Percentiles rank a stretch among this genome's conserved stretches.
Conservation (phyloP, 805 yeast species). For the Suhomyces pyralidae region DNA sequence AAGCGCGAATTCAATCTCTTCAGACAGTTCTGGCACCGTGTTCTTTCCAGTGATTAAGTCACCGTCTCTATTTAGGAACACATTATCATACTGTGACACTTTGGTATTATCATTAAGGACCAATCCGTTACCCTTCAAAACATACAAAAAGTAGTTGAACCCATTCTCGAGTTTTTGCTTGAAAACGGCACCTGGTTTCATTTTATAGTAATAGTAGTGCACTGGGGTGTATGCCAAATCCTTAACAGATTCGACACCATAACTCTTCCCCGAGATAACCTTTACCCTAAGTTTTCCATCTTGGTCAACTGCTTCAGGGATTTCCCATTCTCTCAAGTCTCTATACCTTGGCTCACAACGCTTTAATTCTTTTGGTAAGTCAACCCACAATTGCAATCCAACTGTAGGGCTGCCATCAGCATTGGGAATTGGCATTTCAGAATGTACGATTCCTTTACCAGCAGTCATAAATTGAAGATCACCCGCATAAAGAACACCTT, state of each 20-base stretch:
- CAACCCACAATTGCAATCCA: slow-evolving; percentile 89
- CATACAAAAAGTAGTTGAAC: slow-evolving; percentile 69
- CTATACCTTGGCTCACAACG: slow-evolving; percentile 71
- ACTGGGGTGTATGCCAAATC: slow-evolving; percentile 83
- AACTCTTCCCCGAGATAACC: slow-evolving; percentile 74
- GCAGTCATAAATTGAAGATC: slow-evolving; percentile 95
- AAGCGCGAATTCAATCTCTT: slow-evolving; percentile 58
- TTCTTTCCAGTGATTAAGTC: slow-evolving; percentile 44
- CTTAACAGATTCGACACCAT: slow-evolving; percentile 69
- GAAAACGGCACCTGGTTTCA: slow-evolving; percentile 64
- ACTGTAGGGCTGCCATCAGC: slow-evolving; percentile 43
- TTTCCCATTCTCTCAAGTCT: slow-evolving; percentile 66
- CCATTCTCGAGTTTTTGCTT: slow-evolving; percentile 55
- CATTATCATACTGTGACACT: slow-evolving; percentile 47
- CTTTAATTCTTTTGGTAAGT: slow-evolving; percentile 64
- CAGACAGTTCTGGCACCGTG: slow-evolving; percentile 4
- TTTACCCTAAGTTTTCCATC: slow-evolving; percentile 61
- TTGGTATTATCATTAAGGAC: slow-evolving; percentile 42
- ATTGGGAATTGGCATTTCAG: slow-evolving; percentile 74
- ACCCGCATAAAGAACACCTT: slow-evolving; percentile 73
- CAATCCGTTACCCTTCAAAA: slow-evolving; percentile 57
- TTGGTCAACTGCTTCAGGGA: slow-evolving; percentile 64
- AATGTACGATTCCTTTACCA: slow-evolving; percentile 80
- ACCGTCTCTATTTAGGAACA: slow-evolving; percentile 71
- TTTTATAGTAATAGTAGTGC: slow-evolving; percentile 62